Base-by-base conservation (phyloP, 768 basidiomycete genomes). In the Goffeauzyma gilvescens region DNA sequence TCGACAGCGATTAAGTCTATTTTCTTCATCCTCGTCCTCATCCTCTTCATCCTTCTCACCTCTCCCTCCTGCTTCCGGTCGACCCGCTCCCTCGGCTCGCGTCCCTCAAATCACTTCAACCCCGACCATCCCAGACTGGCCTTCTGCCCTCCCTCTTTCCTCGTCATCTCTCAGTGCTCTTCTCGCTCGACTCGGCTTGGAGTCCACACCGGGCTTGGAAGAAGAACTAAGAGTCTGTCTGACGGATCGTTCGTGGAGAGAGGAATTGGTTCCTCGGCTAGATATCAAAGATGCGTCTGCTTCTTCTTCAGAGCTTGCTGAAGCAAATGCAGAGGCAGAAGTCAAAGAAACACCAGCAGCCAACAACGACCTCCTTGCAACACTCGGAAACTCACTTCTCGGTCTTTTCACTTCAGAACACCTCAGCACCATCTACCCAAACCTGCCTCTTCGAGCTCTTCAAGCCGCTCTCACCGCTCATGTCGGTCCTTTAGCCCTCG, bases 381-480 rank as follows among this genome's bases (percentile, higher is more conserved):
- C 71, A 0, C 65, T 89, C 12, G 89, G 87, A 30, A 93, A 93
- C 67, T 71, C 81, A 0, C 71, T 93, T 44, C 73, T 93, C 66
- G 89, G 89, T 41, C 70, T 93, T 23, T 87, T 93, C 59, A 80
- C 84, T 7, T 66, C 82, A 2, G 89, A 96, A 65, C 75, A 79
- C 58, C 66, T 93, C 30, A 71, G 80, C 42, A 69, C 76, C 10
- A 70, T 75, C 33, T 95, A 80, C 62, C 90, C 90, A 0, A 78
- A 89, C 57, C 72, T 96, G 21, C 90, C 90, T 1, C 86, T 84
- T 17, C 76, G 83, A 42, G 86, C 86, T 18, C 66, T 84, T 52
- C 89, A 93, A 66, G 81, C 83, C 5, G 86, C 83, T 12, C 75
- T 90, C 45, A 86, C 82, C 31, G 83, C 86, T 41, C 82, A 84